Evolutionary conservation across 2,329 filamentous ascomycete species (phyloP).

Genomic region (Beauveria sp.): DNA sequence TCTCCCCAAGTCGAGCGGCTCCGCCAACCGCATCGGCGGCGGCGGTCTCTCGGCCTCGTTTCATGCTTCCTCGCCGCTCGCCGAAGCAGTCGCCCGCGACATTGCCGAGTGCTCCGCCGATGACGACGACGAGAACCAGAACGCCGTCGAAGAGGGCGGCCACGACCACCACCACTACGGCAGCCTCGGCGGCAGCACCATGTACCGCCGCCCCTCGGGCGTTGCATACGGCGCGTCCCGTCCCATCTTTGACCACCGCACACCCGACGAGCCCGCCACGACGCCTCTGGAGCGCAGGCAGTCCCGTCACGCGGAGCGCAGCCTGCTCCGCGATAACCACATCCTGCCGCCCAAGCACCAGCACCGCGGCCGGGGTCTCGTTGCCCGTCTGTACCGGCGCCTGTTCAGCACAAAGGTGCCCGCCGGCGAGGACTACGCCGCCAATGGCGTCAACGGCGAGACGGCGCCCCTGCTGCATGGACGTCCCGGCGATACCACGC

Average conservation of each 20-base stretch:
- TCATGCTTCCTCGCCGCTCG: constrained; percentile 55
- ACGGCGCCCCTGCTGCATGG: constrained; percentile 32
- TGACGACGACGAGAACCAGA: constrained; percentile 38
- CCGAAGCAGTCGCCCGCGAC: constrained; percentile 59
- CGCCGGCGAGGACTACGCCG: constrained; percentile 27
- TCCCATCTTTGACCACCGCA: constrained; percentile 57
- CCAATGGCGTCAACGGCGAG: constrained; percentile 23
- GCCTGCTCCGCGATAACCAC: constrained; percentile 57
- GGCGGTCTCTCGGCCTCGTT: constrained; percentile 40
- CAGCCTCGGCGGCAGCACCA: constrained; percentile 22
- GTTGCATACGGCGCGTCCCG: constrained; percentile 66
- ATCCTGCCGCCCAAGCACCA: constrained; percentile 54
- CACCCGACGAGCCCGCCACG: constrained; percentile 37
- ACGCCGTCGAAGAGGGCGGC: constrained; percentile 24
- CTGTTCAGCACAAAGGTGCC: constrained; percentile 51
- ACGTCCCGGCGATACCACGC: constrained; percentile 19
- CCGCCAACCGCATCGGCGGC: constrained; percentile 11
- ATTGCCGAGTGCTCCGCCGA: constrained; percentile 57
- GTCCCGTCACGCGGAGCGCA: constrained; percentile 50
- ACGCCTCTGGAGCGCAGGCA: constrained; percentile 49
- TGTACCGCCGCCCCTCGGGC: constrained; percentile 70
- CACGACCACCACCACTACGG: constrained; percentile 30
- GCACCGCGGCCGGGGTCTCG: constrained; percentile 25
- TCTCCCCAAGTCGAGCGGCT: constrained; percentile 10
- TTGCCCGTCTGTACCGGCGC: constrained; percentile 35